Conservation (phyloP, 345 rosid species). For the Dipteronia sinensis region DNA sequence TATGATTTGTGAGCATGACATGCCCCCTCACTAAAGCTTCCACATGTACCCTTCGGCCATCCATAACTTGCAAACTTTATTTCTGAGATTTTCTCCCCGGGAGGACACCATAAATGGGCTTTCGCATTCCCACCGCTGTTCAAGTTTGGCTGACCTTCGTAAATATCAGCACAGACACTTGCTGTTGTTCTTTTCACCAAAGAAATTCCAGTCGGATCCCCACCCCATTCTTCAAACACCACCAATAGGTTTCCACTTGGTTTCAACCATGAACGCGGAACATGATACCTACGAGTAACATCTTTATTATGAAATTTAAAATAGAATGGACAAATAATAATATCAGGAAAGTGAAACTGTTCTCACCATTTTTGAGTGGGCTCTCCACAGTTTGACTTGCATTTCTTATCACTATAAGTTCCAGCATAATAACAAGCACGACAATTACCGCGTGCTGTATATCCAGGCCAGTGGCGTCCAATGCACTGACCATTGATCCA, state of each 20-base stretch:
- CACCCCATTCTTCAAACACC: slow-evolving; percentile 90
- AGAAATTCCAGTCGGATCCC: slow-evolving; percentile 73
- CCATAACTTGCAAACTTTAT: slow-evolving; percentile 78
- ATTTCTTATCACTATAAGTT: slow-evolving; percentile 47
- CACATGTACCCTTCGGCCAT: slow-evolving; percentile 58
- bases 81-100: slow-evolving; percentile 50
- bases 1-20: slow-evolving; percentile 68
- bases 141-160: slow-evolving; percentile 51
- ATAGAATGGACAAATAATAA: not conserved
- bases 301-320: not conserved
- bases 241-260: slow-evolving; percentile 65
- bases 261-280: slow-evolving; percentile 84
- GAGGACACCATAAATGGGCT: slow-evolving; percentile 55
- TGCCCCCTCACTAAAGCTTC: slow-evolving; percentile 52
- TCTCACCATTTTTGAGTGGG: slow-evolving; percentile 80
- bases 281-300: slow-evolving; percentile 71
- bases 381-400: slow-evolving; percentile 66
- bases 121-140: slow-evolving; percentile 28
- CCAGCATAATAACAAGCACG: slow-evolving; percentile 77
- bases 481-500: slow-evolving; percentile 88
- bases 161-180: slow-evolving; percentile 47
- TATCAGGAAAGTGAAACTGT: slow-evolving; percentile 12
- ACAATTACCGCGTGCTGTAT: slow-evolving; percentile 70
- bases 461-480: slow-evolving; percentile 86
- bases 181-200: slow-evolving; percentile 61